Percentiles rank a stretch among this genome's conserved stretches.
Evolutionary conservation across 257 asterid genomes (phyloP).

Genomic region (Forsythia suspensa): DNA sequence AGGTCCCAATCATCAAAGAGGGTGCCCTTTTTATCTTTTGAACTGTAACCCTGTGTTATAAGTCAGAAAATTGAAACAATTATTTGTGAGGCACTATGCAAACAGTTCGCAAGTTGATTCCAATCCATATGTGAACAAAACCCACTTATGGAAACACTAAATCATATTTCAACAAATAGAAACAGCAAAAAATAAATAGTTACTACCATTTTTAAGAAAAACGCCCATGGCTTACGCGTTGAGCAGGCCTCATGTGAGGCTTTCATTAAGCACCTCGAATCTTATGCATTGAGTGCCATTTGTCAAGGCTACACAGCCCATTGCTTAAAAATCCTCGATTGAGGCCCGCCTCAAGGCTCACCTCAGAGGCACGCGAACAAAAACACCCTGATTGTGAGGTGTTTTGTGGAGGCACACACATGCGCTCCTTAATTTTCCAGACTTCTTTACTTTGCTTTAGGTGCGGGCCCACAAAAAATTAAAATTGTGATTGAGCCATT

Average conservation of each 20-base stretch:
- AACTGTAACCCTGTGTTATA: slow-evolving; percentile 78
- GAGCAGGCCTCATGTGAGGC: too few relatives aligned
- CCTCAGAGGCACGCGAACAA: too few relatives aligned
- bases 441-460: too few relatives aligned
- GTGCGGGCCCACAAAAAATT: too few relatives aligned
- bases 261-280: too few relatives aligned
- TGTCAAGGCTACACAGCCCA: too few relatives aligned
- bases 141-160: neutral
- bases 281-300: too few relatives aligned
- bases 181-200: neutral
- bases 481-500: too few relatives aligned
- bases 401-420: neutral
- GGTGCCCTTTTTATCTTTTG: slow-evolving; percentile 70
- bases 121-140: slow-evolving; percentile 17
- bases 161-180: slow-evolving; percentile 6
- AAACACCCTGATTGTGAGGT: neutral
- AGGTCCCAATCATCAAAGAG: slow-evolving; percentile 90
- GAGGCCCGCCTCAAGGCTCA: neutral
- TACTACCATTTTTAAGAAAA: too few relatives aligned
- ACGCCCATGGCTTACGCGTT: too few relatives aligned
- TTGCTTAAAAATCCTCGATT: neutral
- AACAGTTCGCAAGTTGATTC: slow-evolving; percentile 10
- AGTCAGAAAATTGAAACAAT: slow-evolving; percentile 13
- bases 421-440: too few relatives aligned
- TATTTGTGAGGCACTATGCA: slow-evolving; percentile 4